Percentiles rank a stretch among this genome's conserved stretches.
These are phyloP conservation scores for Grigorovia yakushimaensis DNA, from an alignment of 805 yeast genomes.

Conservation along the genomic window DNA sequence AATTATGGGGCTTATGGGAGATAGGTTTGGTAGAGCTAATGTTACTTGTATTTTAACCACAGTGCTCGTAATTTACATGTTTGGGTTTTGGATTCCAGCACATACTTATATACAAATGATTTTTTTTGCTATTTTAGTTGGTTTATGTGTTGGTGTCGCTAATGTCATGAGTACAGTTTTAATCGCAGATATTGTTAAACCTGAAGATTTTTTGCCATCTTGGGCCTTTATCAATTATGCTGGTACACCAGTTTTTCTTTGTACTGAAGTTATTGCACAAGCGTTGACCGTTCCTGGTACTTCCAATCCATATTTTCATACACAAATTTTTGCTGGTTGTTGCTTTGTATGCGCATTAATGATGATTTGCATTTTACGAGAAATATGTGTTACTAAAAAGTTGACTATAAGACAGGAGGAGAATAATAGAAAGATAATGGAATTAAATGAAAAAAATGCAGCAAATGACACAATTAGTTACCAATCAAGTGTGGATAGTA, in stretches of 20 bases:
- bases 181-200: slow-evolving; percentile 33
- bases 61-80: slow-evolving; percentile 30
- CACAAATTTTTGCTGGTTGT: slow-evolving; percentile 53
- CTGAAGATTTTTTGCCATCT: slow-evolving; percentile 31
- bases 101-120: slow-evolving; percentile 32
- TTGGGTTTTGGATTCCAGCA: slow-evolving; percentile 42
- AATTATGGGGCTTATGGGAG: slow-evolving; percentile 36
- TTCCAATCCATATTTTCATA: slow-evolving; percentile 41
- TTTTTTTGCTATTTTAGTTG: slow-evolving; percentile 35
- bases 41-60: slow-evolving; percentile 32
- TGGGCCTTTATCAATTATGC: slow-evolving; percentile 29
- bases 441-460: not conserved
- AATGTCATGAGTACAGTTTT: slow-evolving; percentile 34
- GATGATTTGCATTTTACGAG: slow-evolving; percentile 40
- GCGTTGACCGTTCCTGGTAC: slow-evolving; percentile 30
- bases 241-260: slow-evolving; percentile 30
- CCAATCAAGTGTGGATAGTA: not conserved
- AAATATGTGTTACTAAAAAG: slow-evolving; percentile 38
- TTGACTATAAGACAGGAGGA: slow-evolving; percentile 16
- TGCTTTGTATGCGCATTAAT: slow-evolving; percentile 35
- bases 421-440: not conserved
- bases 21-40: slow-evolving; percentile 38
- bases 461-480: slow-evolving; percentile 4
- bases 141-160: slow-evolving; percentile 38
- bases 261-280: slow-evolving; percentile 47